Conservation (phyloP, 306 rosid genomes). For the Malus asiatica region DNA sequence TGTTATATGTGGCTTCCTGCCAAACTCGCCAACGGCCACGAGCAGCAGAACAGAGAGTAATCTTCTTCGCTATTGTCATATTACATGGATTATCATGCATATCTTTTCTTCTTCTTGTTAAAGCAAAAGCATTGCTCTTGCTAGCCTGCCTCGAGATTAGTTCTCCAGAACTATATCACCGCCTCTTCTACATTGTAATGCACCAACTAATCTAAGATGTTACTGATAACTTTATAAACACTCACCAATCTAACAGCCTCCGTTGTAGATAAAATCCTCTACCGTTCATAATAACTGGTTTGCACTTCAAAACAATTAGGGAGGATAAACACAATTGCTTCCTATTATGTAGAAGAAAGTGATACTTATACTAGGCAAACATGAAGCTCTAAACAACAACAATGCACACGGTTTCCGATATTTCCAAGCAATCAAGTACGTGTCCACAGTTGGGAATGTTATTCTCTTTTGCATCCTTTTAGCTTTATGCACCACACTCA, state of each 20-base stretch:
- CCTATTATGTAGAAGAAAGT: not conserved
- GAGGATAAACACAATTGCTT: not conserved
- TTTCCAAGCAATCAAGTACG: not conserved
- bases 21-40: conserved; percentile 89
- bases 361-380: not conserved
- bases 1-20: conserved; percentile 87
- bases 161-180: not conserved
- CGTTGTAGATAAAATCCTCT: not conserved
- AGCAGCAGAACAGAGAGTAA: conserved; percentile 72
- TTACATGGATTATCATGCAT: not conserved
- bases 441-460: not conserved
- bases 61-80: conserved; percentile 19
- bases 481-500: not conserved
- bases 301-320: not conserved
- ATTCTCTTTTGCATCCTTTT: not conserved
- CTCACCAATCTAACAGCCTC: not conserved
- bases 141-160: not conserved
- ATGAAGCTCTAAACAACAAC: not conserved
- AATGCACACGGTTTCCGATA: not conserved
- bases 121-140: not conserved
- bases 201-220: not conserved
- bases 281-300: not conserved
- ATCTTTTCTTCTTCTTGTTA: not conserved
- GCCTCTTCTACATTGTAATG: not conserved
- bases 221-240: not conserved